Evolutionary conservation across 2,329 filamentous ascomycete species (phyloP).

Genomic region (Xylariaceae sp.): DNA sequence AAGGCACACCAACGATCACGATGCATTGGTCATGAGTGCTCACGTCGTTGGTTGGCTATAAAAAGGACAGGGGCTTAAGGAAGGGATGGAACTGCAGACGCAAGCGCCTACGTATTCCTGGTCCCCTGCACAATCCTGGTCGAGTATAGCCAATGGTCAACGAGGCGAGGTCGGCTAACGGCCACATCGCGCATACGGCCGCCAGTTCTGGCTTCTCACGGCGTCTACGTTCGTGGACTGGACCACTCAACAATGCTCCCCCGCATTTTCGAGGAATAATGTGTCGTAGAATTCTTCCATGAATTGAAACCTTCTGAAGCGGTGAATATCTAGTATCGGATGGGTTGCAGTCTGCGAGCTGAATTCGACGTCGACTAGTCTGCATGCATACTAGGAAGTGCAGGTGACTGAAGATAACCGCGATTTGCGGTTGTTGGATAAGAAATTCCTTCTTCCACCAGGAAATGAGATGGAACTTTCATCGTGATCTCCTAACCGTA

Average conservation of each 20-base stretch:
- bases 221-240: slow-evolving; percentile 31
- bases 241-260: slow-evolving; percentile 5
- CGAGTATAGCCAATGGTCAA: slow-evolving; percentile 30
- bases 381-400: slow-evolving; percentile 8
- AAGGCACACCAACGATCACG: slow-evolving; percentile 16
- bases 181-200: slow-evolving; percentile 28
- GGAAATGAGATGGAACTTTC: slow-evolving; percentile 12
- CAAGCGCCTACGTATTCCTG: slow-evolving; percentile 42
- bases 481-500: slow-evolving; percentile 12
- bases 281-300: slow-evolving; percentile 4
- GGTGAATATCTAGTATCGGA: slow-evolving; percentile 13
- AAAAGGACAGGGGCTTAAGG: slow-evolving; percentile 35
- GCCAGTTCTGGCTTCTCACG: slow-evolving; percentile 23
- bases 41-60: slow-evolving; percentile 42
- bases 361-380: not conserved
- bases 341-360: not conserved
- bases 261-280: slow-evolving; percentile 24
- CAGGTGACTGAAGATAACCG: slow-evolving; percentile 13
- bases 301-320: slow-evolving; percentile 6
- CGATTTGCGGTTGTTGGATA: not conserved
- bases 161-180: slow-evolving; percentile 33
- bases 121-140: slow-evolving; percentile 29
- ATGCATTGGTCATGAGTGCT: slow-evolving; percentile 30
- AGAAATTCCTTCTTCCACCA: slow-evolving; percentile 12
- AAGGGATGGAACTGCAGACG: slow-evolving; percentile 36